Conservation (phyloP, 768 basidiomycete species). For the Amanita polypyramis region DNA sequence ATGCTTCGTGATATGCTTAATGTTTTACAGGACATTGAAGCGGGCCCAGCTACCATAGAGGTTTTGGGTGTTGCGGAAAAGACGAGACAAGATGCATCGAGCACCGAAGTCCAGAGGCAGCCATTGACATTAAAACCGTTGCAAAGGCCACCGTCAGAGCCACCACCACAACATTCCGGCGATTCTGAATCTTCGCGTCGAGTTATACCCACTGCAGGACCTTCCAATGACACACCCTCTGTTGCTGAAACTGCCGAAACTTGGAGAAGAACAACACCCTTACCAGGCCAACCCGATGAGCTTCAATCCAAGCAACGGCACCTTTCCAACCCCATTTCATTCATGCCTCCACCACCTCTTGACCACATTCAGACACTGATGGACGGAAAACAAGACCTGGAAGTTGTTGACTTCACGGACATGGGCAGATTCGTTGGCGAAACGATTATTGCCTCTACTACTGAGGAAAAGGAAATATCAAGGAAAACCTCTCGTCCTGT, state of each 20-base stretch:
- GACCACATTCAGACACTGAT: conserved; percentile 6
- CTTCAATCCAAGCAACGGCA: conserved; percentile 18
- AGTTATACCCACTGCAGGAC: conserved; percentile 6
- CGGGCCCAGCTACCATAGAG: conserved; percentile 35
- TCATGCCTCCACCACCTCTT: conserved; percentile 10
- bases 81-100: not conserved
- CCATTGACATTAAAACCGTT: conserved; percentile 4
- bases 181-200: conserved; percentile 7
- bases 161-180: not conserved
- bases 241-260: conserved; percentile 37
- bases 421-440: conserved; percentile 56
- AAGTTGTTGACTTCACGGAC: conserved; percentile 76
- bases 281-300: conserved; percentile 20
- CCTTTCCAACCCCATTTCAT: conserved; percentile 7
- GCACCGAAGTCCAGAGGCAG: not conserved
- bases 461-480: conserved; percentile 6
- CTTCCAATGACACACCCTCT: conserved; percentile 16
- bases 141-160: not conserved
- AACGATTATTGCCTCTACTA: conserved; percentile 11
- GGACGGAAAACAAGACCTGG: conserved; percentile 33
- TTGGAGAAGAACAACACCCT: conserved; percentile 51
- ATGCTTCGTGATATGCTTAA: not conserved
- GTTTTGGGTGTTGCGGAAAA: conserved; percentile 23
- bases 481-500: conserved; percentile 34
- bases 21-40: conserved; percentile 23